A percentile compares a stretch with the other conserved stretches of the same genome.
These are phyloP conservation scores for Sporothrix brunneoviolacea DNA, from an alignment of 2,329 filamentous ascomycete species.

Conservation along the genomic window DNA sequence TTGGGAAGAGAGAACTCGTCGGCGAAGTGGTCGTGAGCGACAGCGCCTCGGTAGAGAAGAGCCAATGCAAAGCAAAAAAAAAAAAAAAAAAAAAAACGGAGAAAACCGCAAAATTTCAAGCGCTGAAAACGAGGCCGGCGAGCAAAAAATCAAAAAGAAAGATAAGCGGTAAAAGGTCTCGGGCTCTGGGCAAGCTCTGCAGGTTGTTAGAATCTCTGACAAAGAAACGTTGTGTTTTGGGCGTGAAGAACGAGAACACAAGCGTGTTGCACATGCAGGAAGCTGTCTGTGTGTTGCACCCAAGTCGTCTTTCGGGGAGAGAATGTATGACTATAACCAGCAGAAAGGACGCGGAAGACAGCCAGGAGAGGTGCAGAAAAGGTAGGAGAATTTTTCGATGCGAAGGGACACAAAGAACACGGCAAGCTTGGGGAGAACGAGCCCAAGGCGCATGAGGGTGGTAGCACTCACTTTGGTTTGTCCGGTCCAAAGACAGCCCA, in stretches of 20 bases:
- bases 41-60: neutral
- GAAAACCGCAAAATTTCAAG: too few species aligned
- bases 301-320: neutral
- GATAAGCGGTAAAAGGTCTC: too few species aligned
- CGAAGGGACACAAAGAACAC: neutral
- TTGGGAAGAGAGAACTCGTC: neutral
- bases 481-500: too few species aligned
- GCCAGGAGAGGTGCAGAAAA: neutral
- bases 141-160: too few species aligned
- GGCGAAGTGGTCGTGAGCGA: too few species aligned
- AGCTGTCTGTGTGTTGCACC: neutral
- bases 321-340: neutral
- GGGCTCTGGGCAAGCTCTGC: neutral
- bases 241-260: neutral
- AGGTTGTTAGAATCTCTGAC: conserved; percentile 1
- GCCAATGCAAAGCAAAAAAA: neutral
- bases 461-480: neutral
- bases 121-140: too few species aligned
- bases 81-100: neutral
- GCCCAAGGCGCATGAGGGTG: neutral
- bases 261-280: conserved; percentile 1
- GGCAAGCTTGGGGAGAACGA: neutral
- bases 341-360: neutral
- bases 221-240: neutral
- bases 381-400: neutral